Conservation (phyloP, 2,329 filamentous ascomycete species). For the Lecanicillium sp. region DNA sequence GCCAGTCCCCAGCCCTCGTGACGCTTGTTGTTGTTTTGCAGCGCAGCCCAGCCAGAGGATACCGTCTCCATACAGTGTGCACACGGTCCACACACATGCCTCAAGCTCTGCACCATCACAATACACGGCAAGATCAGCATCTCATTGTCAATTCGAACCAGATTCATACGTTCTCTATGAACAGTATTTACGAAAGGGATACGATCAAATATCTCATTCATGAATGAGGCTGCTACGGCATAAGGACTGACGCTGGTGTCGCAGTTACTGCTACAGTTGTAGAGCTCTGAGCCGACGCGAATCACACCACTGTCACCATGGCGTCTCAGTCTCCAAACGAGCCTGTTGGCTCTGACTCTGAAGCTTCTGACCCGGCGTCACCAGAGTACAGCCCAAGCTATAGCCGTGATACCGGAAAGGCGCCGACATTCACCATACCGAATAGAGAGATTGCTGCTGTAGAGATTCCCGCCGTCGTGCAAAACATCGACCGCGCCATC, state of each 20-base stretch:
- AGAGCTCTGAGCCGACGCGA: no score
- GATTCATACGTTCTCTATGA: no score
- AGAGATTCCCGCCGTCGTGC: slow-evolving; percentile 38
- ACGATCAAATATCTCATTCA: no score
- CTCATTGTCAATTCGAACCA: neutral
- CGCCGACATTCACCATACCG: slow-evolving; percentile 31
- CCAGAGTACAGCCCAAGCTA: neutral
- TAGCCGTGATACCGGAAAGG: slow-evolving; percentile 15
- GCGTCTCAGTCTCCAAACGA: neutral
- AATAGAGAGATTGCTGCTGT: slow-evolving; percentile 33
- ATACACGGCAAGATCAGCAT: neutral
- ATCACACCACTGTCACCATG: neutral
- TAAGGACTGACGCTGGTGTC: no score
- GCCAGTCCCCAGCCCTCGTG: neutral
- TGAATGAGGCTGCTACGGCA: no score
- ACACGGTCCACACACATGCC: slow-evolving; percentile 1
- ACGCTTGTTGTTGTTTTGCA: slow-evolving; percentile 9
- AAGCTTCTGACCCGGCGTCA: neutral
- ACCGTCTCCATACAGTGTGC: slow-evolving; percentile 6
- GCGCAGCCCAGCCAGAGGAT: neutral
- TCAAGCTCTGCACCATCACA: neutral
- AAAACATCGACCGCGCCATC: slow-evolving; percentile 37
- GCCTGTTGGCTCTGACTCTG: neutral
- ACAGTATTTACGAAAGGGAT: no score
- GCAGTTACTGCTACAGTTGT: no score